A percentile compares a stretch with the other conserved stretches of the same genome.
phyloP scores from a whole-genome alignment of 2,329 filamentous ascomycete species.

The Rutstroemia sp. region DNA sequence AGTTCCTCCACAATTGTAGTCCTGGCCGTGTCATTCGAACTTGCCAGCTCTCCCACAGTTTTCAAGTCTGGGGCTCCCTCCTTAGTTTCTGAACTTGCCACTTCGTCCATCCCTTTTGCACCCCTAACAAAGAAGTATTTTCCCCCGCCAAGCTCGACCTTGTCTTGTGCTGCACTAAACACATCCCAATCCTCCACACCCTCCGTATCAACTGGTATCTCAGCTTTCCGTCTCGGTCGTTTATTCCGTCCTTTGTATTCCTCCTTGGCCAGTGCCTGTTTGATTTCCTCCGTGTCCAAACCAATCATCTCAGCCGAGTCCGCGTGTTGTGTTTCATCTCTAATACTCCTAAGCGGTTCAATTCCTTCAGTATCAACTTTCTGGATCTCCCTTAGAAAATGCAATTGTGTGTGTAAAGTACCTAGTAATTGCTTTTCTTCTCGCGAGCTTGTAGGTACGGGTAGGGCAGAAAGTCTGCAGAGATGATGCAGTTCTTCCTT shows the following conservation, averaged over 20 bases:
- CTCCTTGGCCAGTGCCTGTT: constrained; percentile 51
- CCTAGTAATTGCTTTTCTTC: constrained; percentile 66
- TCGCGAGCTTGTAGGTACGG: constrained; percentile 52
- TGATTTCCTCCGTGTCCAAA: constrained; percentile 34
- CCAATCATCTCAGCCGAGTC: constrained; percentile 51
- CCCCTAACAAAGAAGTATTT: constrained; percentile 32
- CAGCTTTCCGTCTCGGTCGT: constrained; percentile 25
- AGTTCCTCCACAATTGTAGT: too few relatives aligned
- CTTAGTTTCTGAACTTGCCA: not conserved
- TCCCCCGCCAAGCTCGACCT: constrained; percentile 23
- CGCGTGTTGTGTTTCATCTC: constrained; percentile 64
- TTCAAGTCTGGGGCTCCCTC: not conserved
- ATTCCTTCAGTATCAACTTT: constrained; percentile 66
- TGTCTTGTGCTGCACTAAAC: constrained; percentile 26
- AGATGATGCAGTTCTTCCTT: constrained; percentile 70
- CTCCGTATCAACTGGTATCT: constrained; percentile 10
- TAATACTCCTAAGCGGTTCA: constrained; percentile 67
- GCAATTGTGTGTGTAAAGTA: constrained; percentile 73
- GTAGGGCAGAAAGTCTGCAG: constrained; percentile 81
- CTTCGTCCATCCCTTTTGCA: constrained; percentile 14
- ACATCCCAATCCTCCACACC: constrained; percentile 27
- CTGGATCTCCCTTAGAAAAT: constrained; percentile 85
- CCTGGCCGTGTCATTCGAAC: too few relatives aligned
- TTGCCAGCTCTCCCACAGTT: not conserved
- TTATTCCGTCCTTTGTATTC: constrained; percentile 43